phyloP scores from a whole-genome alignment of 2,329 filamentous ascomycete species.

The Sporothrix luriei region DNA sequence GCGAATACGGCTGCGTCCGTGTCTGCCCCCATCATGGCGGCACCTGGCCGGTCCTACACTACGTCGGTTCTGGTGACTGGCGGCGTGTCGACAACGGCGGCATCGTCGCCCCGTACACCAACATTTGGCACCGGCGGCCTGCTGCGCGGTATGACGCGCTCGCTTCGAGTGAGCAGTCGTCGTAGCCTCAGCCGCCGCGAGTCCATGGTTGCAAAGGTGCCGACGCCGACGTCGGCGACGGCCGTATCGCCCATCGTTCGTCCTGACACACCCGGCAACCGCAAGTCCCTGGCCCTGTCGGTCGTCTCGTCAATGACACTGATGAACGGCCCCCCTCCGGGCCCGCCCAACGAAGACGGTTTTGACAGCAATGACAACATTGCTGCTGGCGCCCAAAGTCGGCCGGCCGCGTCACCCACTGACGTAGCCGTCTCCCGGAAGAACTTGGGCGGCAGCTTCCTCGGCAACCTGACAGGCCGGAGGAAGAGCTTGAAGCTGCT shows the following conservation, averaged over 20 bases:
- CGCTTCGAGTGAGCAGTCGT: conserved; percentile 58
- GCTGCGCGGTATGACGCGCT: conserved; percentile 54
- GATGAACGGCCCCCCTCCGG: conserved; percentile 46
- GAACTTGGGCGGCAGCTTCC: conserved; percentile 40
- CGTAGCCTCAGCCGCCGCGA: conserved; percentile 51
- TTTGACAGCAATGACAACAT: not conserved
- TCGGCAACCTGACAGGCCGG: conserved; percentile 23
- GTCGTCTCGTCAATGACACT: conserved; percentile 40
- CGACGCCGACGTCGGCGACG: conserved; percentile 42
- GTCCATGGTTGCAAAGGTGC: not conserved
- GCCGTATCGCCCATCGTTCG: not conserved
- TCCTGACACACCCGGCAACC: conserved; percentile 34
- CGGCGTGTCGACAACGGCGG: not conserved
- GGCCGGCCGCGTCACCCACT: conserved; percentile 39
- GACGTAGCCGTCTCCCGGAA: conserved; percentile 39
- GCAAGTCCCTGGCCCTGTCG: conserved; percentile 33
- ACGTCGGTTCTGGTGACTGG: not conserved
- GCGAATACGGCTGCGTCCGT: not conserved
- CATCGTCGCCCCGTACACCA: conserved; percentile 47
- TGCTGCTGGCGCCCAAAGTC: conserved; percentile 23
- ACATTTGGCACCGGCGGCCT: conserved; percentile 44
- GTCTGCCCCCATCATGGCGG: not conserved
- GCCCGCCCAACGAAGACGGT: conserved; percentile 34
- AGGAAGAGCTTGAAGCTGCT: conserved; percentile 29
- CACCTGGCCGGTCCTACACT: conserved; percentile 13